phyloP scores from a whole-genome alignment of 2,329 filamentous ascomycete genomes.

The Sporothrix brasiliensis region DNA sequence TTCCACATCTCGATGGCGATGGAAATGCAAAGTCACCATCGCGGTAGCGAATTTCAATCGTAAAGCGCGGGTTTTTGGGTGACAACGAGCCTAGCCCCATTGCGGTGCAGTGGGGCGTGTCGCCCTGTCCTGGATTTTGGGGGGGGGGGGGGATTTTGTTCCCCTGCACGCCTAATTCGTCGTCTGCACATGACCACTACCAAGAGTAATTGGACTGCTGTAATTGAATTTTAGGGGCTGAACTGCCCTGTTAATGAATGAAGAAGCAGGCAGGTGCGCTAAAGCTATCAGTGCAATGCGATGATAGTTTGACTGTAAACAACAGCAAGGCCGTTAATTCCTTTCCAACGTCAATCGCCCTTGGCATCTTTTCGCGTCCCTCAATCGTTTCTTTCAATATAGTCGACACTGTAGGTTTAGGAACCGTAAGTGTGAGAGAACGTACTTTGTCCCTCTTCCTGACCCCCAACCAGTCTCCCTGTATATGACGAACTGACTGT shows the following conservation, averaged over 20 bases:
- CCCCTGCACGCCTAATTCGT: background rate
- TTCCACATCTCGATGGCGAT: conserved; percentile 46
- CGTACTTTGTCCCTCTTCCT: background rate
- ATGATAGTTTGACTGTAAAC: background rate
- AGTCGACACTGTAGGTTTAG: background rate
- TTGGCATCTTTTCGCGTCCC: background rate
- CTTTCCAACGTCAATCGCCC: background rate
- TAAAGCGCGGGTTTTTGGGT: conserved; percentile 28
- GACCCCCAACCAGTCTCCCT: background rate
- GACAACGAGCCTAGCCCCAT: background rate
- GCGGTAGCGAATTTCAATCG: conserved; percentile 34
- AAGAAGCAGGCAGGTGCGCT: background rate
- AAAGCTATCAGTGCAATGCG: conserved; percentile 3
- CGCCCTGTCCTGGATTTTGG: background rate
- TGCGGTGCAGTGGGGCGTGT: background rate
- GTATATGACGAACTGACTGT: background rate
- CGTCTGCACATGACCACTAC: background rate
- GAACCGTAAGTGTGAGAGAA: background rate
- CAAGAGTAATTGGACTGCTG: background rate
- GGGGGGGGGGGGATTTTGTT: background rate
- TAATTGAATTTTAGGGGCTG: background rate
- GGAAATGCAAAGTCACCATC: conserved; percentile 37
- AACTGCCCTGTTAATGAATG: background rate
- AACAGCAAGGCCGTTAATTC: too few relatives aligned
- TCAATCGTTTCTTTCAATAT: background rate